Conservation (phyloP, 2,329 filamentous ascomycete species). For the Cercospora sp. region DNA sequence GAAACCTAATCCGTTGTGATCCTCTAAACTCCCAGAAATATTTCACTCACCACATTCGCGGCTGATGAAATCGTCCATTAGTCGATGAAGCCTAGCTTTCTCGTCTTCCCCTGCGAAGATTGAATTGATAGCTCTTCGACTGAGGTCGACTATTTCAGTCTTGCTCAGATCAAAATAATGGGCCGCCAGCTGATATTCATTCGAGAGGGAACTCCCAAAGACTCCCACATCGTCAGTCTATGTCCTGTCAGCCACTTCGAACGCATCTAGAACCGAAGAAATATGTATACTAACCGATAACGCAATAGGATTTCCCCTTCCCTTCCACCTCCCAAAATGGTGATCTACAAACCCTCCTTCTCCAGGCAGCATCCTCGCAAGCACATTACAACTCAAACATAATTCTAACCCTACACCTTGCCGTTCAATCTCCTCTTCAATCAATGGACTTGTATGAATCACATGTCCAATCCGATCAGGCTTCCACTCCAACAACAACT, state of each 20-base stretch:
- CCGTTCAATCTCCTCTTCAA: constrained; percentile 58
- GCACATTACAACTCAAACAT: constrained; percentile 79
- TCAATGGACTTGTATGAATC: constrained; percentile 66
- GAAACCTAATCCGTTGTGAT: neutral
- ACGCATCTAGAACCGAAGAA: neutral
- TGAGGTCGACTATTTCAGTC: constrained; percentile 55
- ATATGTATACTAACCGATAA: constrained; percentile 65
- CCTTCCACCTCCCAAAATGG: constrained; percentile 74
- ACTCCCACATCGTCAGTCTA: constrained; percentile 84
- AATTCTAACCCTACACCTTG: constrained; percentile 68
- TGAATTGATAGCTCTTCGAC: constrained; percentile 61
- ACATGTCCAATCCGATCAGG: constrained; percentile 76
- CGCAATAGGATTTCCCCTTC: constrained; percentile 60
- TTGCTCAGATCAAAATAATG: constrained; percentile 64
- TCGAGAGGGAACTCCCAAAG: constrained; percentile 73
- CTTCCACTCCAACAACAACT: constrained; percentile 62
- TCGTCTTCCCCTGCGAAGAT: constrained; percentile 69
- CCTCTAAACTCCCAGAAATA: neutral
- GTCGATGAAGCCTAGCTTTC: constrained; percentile 53
- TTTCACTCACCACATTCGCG: neutral
- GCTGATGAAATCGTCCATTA: constrained; percentile 23
- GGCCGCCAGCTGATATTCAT: constrained; percentile 74
- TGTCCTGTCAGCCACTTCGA: constrained; percentile 25
- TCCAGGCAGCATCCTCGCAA: constrained; percentile 65
- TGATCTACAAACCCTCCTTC: constrained; percentile 64